Evolutionary conservation across 768 basidiomycete species (phyloP), one percentile per base, ranked within the genome.

Genomic region (Tulasnella sp.): DNA sequence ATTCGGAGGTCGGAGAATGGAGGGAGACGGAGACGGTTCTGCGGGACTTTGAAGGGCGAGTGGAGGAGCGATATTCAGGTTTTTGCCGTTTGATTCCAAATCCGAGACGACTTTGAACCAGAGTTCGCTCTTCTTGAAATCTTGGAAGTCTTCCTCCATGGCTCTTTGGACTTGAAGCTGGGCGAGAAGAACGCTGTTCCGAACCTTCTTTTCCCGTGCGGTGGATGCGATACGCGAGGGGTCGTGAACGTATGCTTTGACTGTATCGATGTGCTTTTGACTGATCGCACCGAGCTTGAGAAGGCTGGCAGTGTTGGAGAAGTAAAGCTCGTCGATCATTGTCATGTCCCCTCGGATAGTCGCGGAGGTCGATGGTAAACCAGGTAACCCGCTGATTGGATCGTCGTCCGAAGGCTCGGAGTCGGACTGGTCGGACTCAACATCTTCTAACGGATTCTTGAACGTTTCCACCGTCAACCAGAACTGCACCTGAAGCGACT

Each of bases 401-500:
- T 85, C 83, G 47, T 87, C 86, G 36, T 88, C 88, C 14, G 87
- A 88, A 67, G 87, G 87, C 39, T 87, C 90, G 26, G 80, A 81
- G 22, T 81, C 79, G 3, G 82, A 78, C 2, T 77, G 62, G 12
- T 74, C 80, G 16, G 84, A 84, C 75, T 94, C 90, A 5, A 90
- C 85, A 2, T 88, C 86, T 79, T 97, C 95, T 34, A 99, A 81
- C 0, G 97, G 97, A 76, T 96, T 94, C 81, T 98, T 98, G 85
- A 98, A 96, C 72, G 93, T 94, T 81, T 99, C 95, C 2, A 98
- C 92, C 0, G 94, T 94, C 1, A 98, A 83, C 96, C 96, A 98
- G 81, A 98, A 99, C 75, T 98, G 96, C 3, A 97, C 93, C 11
- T 94, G 87, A 14, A 92, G 77, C 14, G 95, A 91, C 36, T 90